Percentiles rank a stretch among this genome's conserved stretches.
These are phyloP conservation scores for Blastomyces silverae DNA, from an alignment of 2,329 filamentous ascomycete species.

Conservation along the genomic window DNA sequence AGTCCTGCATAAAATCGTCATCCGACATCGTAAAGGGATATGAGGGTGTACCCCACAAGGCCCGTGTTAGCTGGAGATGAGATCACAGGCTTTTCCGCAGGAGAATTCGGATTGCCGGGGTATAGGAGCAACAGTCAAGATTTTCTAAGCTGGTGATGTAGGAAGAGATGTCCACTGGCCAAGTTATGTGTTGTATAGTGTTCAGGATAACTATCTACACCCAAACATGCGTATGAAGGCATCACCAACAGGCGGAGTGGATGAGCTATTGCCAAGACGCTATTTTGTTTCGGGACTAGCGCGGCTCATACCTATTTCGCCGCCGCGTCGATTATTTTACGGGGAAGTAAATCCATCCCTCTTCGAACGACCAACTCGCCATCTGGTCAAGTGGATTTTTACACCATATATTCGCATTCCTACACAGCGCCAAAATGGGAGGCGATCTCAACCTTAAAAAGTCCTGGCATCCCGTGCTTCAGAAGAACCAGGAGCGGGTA, in stretches of 20 bases:
- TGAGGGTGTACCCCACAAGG: background rate
- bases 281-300: constrained; percentile 1
- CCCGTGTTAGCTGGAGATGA: background rate
- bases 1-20: constrained; percentile 92
- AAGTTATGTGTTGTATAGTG: background rate
- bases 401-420: constrained; percentile 1
- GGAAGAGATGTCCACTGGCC: background rate
- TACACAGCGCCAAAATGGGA: constrained; percentile 42
- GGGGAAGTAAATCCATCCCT: background rate
- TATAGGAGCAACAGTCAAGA: background rate
- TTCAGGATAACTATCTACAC: background rate
- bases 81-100: background rate
- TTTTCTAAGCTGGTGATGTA: background rate
- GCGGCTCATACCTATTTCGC: background rate
- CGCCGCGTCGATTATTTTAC: background rate
- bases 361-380: background rate
- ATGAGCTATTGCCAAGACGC: background rate
- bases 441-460: constrained; percentile 94
- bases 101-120: too few relatives aligned
- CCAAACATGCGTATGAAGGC: background rate
- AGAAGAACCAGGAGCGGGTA: constrained; percentile 84
- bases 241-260: background rate
- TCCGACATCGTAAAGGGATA: constrained; percentile 56
- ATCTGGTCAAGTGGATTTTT: background rate
- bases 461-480: constrained; percentile 85